A percentile compares a stretch with the other conserved stretches of the same genome.
These are phyloP conservation scores for Hanseniaspora thailandica DNA, from an alignment of 805 yeast species.

Conservation along the genomic window DNA sequence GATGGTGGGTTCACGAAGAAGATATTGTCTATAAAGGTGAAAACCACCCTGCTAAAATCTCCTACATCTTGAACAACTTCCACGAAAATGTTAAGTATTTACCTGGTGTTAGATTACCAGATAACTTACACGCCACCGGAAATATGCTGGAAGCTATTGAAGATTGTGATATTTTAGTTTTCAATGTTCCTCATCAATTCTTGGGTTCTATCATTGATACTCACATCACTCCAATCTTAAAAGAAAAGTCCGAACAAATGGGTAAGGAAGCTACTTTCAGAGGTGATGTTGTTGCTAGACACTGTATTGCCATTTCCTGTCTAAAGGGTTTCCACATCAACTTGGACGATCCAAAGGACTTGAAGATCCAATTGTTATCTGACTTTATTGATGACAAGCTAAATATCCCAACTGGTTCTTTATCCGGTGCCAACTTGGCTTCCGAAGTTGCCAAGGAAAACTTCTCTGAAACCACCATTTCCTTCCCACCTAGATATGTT, in stretches of 20 bases:
- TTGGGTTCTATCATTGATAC: slow-evolving; percentile 51
- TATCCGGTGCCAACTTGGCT: slow-evolving; percentile 94
- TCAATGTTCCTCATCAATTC: slow-evolving; percentile 97
- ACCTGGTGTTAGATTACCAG: slow-evolving; percentile 78
- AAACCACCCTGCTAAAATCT: slow-evolving; percentile 38
- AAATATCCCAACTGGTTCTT: slow-evolving; percentile 87
- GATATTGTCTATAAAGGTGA: slow-evolving; percentile 45
- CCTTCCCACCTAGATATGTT: slow-evolving; percentile 54
- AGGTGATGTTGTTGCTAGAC: slow-evolving; percentile 37
- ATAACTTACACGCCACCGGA: slow-evolving; percentile 80
- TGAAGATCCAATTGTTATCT: slow-evolving; percentile 76
- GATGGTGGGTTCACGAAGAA: slow-evolving; percentile 97
- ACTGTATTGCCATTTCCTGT: slow-evolving; percentile 83
- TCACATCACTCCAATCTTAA: slow-evolving; percentile 12
- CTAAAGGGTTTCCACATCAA: slow-evolving; percentile 71
- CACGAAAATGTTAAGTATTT: slow-evolving; percentile 93
- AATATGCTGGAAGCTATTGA: slow-evolving; percentile 62
- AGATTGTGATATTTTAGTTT: slow-evolving; percentile 76
- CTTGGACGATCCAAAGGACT: slow-evolving; percentile 43
- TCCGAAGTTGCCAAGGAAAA: slow-evolving; percentile 90
- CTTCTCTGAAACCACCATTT: slow-evolving; percentile 97
- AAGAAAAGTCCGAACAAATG: neutral
- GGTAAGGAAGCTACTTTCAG: slow-evolving; percentile 9
- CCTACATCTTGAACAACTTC: slow-evolving; percentile 77
- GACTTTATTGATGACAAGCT: slow-evolving; percentile 67